Conservation (phyloP, 352 stramenopile species). For the Globisporangium splendens region DNA sequence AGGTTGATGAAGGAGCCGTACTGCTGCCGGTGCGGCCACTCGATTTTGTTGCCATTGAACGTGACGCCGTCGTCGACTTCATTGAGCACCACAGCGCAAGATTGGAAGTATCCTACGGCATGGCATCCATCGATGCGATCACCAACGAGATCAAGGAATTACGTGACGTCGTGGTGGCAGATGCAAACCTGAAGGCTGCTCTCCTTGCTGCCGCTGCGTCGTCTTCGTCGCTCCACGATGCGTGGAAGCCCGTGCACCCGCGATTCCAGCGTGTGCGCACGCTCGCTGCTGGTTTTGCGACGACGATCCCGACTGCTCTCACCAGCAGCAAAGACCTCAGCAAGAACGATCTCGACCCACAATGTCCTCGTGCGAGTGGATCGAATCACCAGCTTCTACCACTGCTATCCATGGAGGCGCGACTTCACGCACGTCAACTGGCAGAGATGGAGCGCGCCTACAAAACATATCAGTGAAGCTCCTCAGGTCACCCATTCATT, state of each 20-base stretch:
- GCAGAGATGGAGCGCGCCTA: too few species aligned
- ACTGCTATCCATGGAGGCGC: too few species aligned
- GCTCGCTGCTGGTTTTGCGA: conserved; percentile 21
- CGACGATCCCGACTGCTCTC: conserved; percentile 1
- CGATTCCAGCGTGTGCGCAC: conserved; percentile 10
- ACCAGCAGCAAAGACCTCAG: too few species aligned
- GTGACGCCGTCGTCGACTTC: conserved; percentile 18
- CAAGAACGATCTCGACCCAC: too few species aligned
- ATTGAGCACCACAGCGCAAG: conserved; percentile 24
- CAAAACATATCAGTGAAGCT: too few species aligned
- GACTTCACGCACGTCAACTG: too few species aligned
- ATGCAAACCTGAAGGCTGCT: neutral
- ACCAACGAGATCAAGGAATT: conserved; percentile 24
- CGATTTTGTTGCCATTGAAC: conserved; percentile 15
- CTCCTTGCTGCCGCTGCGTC: neutral
- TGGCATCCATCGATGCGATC: conserved; percentile 21
- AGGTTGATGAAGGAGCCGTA: neutral
- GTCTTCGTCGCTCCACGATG: conserved; percentile 9
- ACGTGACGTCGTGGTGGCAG: neutral
- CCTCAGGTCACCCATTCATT: too few species aligned
- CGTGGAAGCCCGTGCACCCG: conserved; percentile 12
- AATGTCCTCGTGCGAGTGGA: too few species aligned
- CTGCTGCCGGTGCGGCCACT: conserved; percentile 15
- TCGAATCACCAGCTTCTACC: too few species aligned
- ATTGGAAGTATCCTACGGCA: conserved; percentile 18